These are phyloP conservation scores for Excoecaria agallocha DNA, from an alignment of 345 rosid species.

Conservation along the genomic window DNA sequence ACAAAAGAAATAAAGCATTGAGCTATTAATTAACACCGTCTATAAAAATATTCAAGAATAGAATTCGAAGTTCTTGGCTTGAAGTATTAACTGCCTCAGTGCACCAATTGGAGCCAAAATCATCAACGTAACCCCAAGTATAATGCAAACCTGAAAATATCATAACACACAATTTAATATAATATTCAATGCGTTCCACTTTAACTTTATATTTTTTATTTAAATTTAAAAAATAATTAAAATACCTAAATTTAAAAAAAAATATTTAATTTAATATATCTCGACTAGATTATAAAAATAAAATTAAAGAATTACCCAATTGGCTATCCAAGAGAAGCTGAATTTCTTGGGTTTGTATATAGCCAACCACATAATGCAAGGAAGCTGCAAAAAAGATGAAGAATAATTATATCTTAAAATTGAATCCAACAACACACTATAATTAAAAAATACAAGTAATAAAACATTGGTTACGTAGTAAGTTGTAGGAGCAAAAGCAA, in stretches of 20 bases:
- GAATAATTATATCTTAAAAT: not conserved
- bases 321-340: constrained; percentile 55
- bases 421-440: not conserved
- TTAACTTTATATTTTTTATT: no score
- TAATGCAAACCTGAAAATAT: constrained; percentile 40
- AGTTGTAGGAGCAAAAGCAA: constrained; percentile 74
- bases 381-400: constrained; percentile 45
- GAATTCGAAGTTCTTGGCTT: constrained; percentile 42
- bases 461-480: constrained; percentile 36
- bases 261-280: no score
- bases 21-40: no score
- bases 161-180: not conserved
- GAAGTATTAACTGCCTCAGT: constrained; percentile 38
- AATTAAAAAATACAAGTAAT: not conserved
- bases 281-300: not conserved
- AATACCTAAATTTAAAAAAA: no score
- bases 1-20: no score
- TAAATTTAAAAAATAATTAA: no score
- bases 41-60: constrained; percentile 28
- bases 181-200: no score
- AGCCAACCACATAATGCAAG: constrained; percentile 73
- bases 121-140: constrained; percentile 40
- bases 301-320: constrained; percentile 42
- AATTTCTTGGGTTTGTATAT: constrained; percentile 63
- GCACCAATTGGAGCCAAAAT: constrained; percentile 49